Conservation (phyloP, 176 grass and related monocot species). For the Luzula sylvatica region DNA sequence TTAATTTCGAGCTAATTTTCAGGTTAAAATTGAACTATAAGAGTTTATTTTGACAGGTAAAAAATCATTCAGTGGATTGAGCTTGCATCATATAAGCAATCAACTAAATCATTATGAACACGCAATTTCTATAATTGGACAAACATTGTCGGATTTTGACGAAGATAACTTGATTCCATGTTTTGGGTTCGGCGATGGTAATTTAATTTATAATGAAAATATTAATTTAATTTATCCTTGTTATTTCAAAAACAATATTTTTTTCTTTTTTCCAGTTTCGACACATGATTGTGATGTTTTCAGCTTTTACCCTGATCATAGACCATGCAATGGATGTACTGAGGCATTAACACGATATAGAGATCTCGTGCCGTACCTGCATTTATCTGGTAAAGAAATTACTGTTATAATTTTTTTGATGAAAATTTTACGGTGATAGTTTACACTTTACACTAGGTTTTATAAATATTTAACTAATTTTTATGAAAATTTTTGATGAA, state of each 20-base stretch:
- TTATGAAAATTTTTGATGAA: not conserved
- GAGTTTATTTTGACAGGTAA: slow-evolving; percentile 63
- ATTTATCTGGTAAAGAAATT: slow-evolving; percentile 54
- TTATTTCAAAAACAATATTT: not conserved
- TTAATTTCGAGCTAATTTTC: no score
- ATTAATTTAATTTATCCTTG: no score
- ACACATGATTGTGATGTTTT: slow-evolving; percentile 92
- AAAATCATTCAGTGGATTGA: slow-evolving; percentile 65
- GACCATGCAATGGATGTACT: slow-evolving; percentile 69
- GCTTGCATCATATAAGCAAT: slow-evolving; percentile 69
- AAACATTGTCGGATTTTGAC: slow-evolving; percentile 73
- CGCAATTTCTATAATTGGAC: slow-evolving; percentile 82
- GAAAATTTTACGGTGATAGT: no score
- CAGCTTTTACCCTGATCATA: slow-evolving; percentile 64
- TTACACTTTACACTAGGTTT: no score
- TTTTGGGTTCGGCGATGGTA: slow-evolving; percentile 98
- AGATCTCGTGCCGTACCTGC: slow-evolving; percentile 71
- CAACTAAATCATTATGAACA: slow-evolving; percentile 83
- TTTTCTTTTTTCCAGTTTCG: slow-evolving; percentile 51
- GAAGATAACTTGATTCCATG: slow-evolving; percentile 96
- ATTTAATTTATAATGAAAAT: not conserved
- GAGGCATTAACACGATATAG: slow-evolving; percentile 54
- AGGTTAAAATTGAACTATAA: no score
- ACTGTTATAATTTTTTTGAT: not conserved
- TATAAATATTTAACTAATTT: slow-evolving; percentile 5